Evolutionary conservation across 345 rosid species (phyloP), one percentile per base, ranked within the genome.

Genomic region (Aethionema arabicum): DNA sequence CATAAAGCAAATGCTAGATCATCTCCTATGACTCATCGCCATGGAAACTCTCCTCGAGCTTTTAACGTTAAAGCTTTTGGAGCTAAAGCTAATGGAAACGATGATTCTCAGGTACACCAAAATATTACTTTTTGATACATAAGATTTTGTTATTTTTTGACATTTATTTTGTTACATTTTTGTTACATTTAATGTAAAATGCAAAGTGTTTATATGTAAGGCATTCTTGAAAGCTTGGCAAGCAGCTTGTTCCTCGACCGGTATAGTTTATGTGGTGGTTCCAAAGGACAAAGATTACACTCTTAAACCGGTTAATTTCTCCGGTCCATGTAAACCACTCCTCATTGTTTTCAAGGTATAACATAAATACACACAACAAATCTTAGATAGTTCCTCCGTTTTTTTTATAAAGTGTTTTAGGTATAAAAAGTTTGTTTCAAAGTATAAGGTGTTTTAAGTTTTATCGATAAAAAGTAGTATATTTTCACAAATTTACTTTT

Each of bases 241-340:
- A 4, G 71, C 49, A 55, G 88, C 84, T 59, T 89, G 96, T 68
- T 82, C 85, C 47, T 82, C 85, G 51, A 56, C 80, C 16, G 66
- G 55, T 8, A 57, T 60, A 35, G 79, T 74, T 48, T 65, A 72
- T 33, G 21, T 87, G 5, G 66, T 82, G 9, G 80, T 84, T 42
- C 95, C 98, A 0, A 78, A 61, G 52, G 57, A 68, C 49, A 84
- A 60, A 65, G 65, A 56, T 41, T 92, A 89, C 65, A 63, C 21
- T 44, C 79, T 92, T 14, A 87, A 84, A 61, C 87, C 88, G 38
- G 54, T 80, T 1, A 77, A 56, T 13, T 92, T 92, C 76, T 75
- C 90, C 21, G 98, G 98, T 46, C 98, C 98, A 8, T 92, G 98
- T 45, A 64, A 69, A 60, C 77, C 97, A 51, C 59, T 68, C 43